Evolutionary conservation across 2,329 filamentous ascomycete genomes (phyloP).

Genomic region (Phaeomoniella chlamydospora): DNA sequence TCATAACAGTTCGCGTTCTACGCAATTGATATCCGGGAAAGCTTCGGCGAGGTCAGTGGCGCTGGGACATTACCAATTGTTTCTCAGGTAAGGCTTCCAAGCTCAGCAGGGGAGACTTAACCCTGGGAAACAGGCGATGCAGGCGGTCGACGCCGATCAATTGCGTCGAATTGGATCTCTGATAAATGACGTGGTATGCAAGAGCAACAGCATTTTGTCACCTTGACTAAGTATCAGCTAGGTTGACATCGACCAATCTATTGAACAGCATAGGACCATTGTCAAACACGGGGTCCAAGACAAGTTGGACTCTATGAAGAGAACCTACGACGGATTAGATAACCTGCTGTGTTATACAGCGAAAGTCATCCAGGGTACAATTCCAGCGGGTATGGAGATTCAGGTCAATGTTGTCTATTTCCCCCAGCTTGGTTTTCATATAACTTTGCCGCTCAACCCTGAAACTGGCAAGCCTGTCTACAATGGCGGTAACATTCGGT

Average conservation of each 20-base stretch:
- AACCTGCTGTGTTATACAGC: conserved; percentile 56
- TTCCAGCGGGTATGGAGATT: conserved; percentile 43
- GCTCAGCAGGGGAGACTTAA: background rate
- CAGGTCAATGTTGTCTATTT: conserved; percentile 72
- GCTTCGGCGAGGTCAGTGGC: conserved; percentile 42
- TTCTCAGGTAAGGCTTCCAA: background rate
- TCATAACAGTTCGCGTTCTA: conserved; percentile 51
- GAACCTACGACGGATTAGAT: conserved; percentile 63
- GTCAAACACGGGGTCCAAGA: conserved; percentile 58
- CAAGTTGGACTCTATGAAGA: conserved; percentile 64
- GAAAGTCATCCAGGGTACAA: conserved; percentile 42
- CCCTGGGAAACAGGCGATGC: conserved; percentile 34
- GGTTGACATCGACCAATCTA: conserved; percentile 69
- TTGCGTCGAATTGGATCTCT: conserved; percentile 54
- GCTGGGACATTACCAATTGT: conserved; percentile 19
- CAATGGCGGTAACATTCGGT: conserved; percentile 49
- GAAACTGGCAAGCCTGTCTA: conserved; percentile 46
- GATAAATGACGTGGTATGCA: conserved; percentile 52
- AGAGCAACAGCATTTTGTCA: conserved; percentile 4
- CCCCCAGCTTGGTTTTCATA: conserved; percentile 81
- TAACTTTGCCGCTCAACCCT: conserved; percentile 52
- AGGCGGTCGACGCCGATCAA: conserved; percentile 41
- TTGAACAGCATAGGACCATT: conserved; percentile 54
- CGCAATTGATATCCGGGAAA: conserved; percentile 53
- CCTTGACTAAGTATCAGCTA: conserved; percentile 12